Percentiles rank a stretch among this genome's conserved stretches.
Evolutionary conservation across 2,329 filamentous ascomycete genomes (phyloP).

Genomic region (Trichocomaceae sp.): DNA sequence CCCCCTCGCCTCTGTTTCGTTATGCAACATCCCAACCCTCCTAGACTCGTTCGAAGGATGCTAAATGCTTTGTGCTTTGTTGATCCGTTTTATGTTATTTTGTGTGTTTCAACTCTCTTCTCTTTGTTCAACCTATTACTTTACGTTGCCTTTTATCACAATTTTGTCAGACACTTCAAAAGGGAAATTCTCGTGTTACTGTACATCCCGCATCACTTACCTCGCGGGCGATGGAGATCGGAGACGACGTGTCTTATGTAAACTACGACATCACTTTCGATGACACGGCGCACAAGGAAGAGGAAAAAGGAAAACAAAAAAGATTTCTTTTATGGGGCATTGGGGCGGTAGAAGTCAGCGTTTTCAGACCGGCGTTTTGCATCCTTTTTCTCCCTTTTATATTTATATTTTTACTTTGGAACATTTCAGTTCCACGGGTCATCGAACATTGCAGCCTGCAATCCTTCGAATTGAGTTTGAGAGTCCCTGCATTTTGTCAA

Average conservation of each 20-base stretch:
- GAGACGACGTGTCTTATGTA: constrained; percentile 14
- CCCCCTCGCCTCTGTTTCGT: constrained; percentile 2
- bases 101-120: neutral
- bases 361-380: constrained; percentile 12
- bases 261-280: constrained; percentile 14
- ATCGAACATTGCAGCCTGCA: constrained; percentile 14
- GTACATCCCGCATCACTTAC: constrained; percentile 9
- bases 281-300: constrained; percentile 12
- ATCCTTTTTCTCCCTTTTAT: constrained; percentile 14
- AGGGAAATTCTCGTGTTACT: neutral
- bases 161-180: neutral
- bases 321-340: constrained; percentile 11
- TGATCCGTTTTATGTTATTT: constrained; percentile 9
- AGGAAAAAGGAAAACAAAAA: constrained; percentile 15
- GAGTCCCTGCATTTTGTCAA: constrained; percentile 7
- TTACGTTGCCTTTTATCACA: neutral
- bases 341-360: constrained; percentile 11
- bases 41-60: constrained; percentile 6
- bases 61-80: constrained; percentile 9
- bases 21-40: constrained; percentile 9
- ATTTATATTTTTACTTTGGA: constrained; percentile 17
- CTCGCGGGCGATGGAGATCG: constrained; percentile 12
- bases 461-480: constrained; percentile 9
- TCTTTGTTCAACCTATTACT: neutral
- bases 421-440: constrained; percentile 7